Evolutionary conservation across 2,329 filamentous ascomycete species (phyloP).

Genomic region (Bipolaris zeicola): DNA sequence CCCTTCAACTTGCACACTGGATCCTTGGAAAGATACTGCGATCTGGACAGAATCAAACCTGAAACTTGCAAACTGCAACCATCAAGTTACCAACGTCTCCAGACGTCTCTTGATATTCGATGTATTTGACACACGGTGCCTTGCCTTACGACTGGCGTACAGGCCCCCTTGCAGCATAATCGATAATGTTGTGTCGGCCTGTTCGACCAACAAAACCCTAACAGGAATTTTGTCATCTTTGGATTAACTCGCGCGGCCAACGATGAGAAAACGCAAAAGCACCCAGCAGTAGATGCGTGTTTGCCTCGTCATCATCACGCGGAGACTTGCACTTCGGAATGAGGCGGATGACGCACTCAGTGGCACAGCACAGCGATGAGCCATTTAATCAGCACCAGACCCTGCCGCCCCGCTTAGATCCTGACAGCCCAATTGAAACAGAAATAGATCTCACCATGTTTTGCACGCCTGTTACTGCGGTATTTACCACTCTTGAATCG

Average conservation of each 20-base stretch:
- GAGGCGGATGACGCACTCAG: background rate
- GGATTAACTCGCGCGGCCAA: background rate
- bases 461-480: background rate
- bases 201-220: background rate
- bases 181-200: background rate
- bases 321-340: background rate
- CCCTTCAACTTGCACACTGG: conserved; percentile 42
- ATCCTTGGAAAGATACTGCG: conserved; percentile 39
- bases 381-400: background rate
- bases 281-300: background rate
- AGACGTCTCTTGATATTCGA: background rate
- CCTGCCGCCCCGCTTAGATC: background rate
- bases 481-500: background rate
- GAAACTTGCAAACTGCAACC: background rate
- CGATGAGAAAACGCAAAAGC: background rate
- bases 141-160: too few relatives aligned
- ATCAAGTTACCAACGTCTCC: background rate
- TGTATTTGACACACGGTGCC: background rate
- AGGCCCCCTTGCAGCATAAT: background rate
- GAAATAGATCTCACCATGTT: background rate
- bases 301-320: background rate
- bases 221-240: background rate
- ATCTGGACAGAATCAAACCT: conserved; percentile 16
- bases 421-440: background rate
- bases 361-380: background rate